Base-by-base conservation (phyloP, 1,284 basidiomycete genomes). In the Leccinum colubrinum region DNA sequence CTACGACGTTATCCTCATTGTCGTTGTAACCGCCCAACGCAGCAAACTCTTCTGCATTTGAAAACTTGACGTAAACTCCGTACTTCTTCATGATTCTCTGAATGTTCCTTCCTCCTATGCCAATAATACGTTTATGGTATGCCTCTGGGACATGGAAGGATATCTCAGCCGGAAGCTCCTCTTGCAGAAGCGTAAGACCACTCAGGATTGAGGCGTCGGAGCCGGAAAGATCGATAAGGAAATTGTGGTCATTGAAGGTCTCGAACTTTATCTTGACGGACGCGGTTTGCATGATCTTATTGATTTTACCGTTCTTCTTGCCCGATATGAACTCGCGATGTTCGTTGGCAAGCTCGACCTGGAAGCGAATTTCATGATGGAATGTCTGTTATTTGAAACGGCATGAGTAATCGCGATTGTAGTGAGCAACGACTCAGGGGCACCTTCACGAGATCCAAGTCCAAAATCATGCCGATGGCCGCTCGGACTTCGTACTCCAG, bases 21-120 rank as follows among this genome's bases (percentile, higher is more conserved):
- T 99, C 95, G 70, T 93, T 87, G 77, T 98, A 98, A 14, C 96
- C 96, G 37, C 95, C 97, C 62, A 97, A 83, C 9, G 91, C 88
- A 52, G 95, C 95, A 76, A 97, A 98, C 76, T 99, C 97, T 69
- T 98, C 96, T 6, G 95, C 95, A 75, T 98, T 99, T 50, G 94
- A 96, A 74, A 99, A 99, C 79, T 99, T 99, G 78, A 99, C 97
- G 78, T 98, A 99, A 27, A 98, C 97, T 35, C 97, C 97, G 71
- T 93, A 98, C 77, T 97, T 96, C 81, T 98, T 98, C 97, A 99
- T 99, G 77, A 99, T 99, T 64, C 95, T 87, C 76, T 99, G 97
- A 63, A 99, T 99, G 78, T 97, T 99, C 73, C 96, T 93, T 35
- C 97, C 97, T 51, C 95, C 97, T 27, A 98, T 97, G 64, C 97